A percentile compares a stretch with the other conserved stretches of the same genome.
These are phyloP conservation scores for Rubia occidens DNA, from an alignment of 305 asterid genomes.

Conservation along the genomic window DNA sequence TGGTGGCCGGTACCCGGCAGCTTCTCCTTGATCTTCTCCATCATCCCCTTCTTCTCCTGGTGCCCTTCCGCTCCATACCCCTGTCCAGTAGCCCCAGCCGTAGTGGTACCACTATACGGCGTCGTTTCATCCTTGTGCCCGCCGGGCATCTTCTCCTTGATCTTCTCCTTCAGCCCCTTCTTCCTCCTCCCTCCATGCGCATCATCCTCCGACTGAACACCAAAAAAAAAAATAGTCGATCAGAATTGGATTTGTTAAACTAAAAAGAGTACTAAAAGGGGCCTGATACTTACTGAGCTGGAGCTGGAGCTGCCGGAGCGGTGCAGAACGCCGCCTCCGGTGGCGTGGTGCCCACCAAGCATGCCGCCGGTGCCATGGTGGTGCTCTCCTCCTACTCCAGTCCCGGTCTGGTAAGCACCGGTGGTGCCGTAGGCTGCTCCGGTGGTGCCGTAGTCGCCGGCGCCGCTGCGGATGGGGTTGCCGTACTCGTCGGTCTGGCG, in stretches of 20 bases:
- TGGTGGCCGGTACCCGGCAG: slow-evolving; percentile 20
- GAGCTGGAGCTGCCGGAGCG: slow-evolving; percentile 70
- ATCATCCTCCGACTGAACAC: slow-evolving; percentile 36
- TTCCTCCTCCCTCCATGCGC: slow-evolving; percentile 44
- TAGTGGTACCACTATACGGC: neutral
- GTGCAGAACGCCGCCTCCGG: slow-evolving; percentile 27
- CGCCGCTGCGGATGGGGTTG: neutral
- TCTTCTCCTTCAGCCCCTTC: slow-evolving; percentile 36
- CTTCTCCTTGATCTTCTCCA: slow-evolving; percentile 42
- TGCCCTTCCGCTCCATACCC: slow-evolving; percentile 15
- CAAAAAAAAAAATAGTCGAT: neutral
- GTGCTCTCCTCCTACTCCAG: slow-evolving; percentile 10
- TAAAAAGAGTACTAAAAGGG: no score
- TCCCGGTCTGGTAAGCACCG: neutral
- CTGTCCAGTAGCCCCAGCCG: neutral
- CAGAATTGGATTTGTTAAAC: neutral
- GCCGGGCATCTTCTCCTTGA: slow-evolving; percentile 36
- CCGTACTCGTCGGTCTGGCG: slow-evolving; percentile 15
- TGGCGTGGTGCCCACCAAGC: slow-evolving; percentile 56
- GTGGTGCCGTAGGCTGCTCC: slow-evolving; percentile 6
- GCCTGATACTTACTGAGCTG: slow-evolving; percentile 24
- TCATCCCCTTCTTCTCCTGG: slow-evolving; percentile 32
- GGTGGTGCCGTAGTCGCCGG: slow-evolving; percentile 1
- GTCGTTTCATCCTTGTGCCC: slow-evolving; percentile 23
- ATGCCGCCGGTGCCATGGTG: slow-evolving; percentile 17